These are phyloP conservation scores for Aspergillus biplanus DNA, from an alignment of 495 filamentous ascomycete genomes.

Conservation along the genomic window DNA sequence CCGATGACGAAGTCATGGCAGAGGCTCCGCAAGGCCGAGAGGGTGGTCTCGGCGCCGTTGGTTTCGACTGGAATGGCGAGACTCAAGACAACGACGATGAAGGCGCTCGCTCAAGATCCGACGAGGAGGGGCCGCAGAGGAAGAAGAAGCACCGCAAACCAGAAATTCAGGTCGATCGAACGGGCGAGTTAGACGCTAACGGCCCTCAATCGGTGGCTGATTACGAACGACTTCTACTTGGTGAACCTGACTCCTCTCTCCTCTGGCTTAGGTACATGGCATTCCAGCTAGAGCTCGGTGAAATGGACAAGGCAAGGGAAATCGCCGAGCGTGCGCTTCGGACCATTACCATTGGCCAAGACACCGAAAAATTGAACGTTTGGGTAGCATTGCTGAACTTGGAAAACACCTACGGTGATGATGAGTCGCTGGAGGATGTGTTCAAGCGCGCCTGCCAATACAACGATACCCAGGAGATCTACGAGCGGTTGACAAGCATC, in stretches of 20 bases:
- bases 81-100: slow-evolving; percentile 53
- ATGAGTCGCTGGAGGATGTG: slow-evolving; percentile 80
- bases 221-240: slow-evolving; percentile 90
- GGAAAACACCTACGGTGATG: slow-evolving; percentile 86
- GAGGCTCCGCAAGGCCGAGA: slow-evolving; percentile 32
- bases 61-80: slow-evolving; percentile 86
- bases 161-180: slow-evolving; percentile 83
- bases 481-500: slow-evolving; percentile 88
- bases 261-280: slow-evolving; percentile 97
- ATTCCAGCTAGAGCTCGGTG: slow-evolving; percentile 90
- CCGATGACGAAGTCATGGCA: slow-evolving; percentile 40
- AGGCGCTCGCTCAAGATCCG: slow-evolving; percentile 45
- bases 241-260: slow-evolving; percentile 84
- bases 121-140: slow-evolving; percentile 57
- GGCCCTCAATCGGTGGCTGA: slow-evolving; percentile 91
- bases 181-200: slow-evolving; percentile 82
- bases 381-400: slow-evolving; percentile 95
- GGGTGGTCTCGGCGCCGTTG: slow-evolving; percentile 70
- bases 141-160: slow-evolving; percentile 82
- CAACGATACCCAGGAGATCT: slow-evolving; percentile 88
- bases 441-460: slow-evolving; percentile 94
- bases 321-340: slow-evolving; percentile 87
- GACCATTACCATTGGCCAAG: slow-evolving; percentile 84
- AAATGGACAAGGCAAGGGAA: slow-evolving; percentile 80
- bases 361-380: slow-evolving; percentile 88